Base-by-base conservation (phyloP, 2,329 filamentous ascomycete genomes). In the Penicillium sp. region DNA sequence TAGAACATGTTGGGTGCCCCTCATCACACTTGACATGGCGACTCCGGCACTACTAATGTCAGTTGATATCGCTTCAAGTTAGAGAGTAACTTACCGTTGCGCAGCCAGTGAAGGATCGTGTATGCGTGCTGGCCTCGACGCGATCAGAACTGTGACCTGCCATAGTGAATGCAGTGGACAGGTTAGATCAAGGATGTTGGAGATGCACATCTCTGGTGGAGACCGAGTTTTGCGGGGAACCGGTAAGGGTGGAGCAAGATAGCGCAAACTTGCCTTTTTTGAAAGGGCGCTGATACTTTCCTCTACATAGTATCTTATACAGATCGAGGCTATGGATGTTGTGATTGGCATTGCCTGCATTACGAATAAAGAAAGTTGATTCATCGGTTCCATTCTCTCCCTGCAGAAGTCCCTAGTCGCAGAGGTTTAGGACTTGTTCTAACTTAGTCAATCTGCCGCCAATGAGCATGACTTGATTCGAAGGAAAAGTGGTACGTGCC, bases 21-120 rank as follows among this genome's bases (percentile, higher is more conserved):
- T 79, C 75, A 52, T 80, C 77, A 57, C 77, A 80, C 64, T 79
- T 80, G 33, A 74, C 66, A 60, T 79, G 77, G 18, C 77, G 73
- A 50, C 51, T 66, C 46, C 73, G 70, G 64, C 73, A 75, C 66
- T 74, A 49, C 6, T 42, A n/a, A 29, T n/a, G n/a, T 50, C 18
- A 42, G 48, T 20, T 20, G 9, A 43, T 31, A 40, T 47, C 48
- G 44, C 51, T 23, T 15, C 18, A 33, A 26, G 43, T 5, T 23
- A 35, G 26, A 22, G n/a, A 29, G 9, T n/a, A 50, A 50, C 29
- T 41, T 53, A 62, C 59, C 25, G 57, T 62, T 26, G 37, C 41
- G 44, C 57, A 62, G 26, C 59, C 59, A 23, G 57, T 62, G 11
- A 60, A 62, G 2, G 57, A 56, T 3, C 59, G 45, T 3, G 55